These are phyloP conservation scores for Anaeramoeba ignava DNA, from an alignment of 78 protist species.

Conservation along the genomic window DNA sequence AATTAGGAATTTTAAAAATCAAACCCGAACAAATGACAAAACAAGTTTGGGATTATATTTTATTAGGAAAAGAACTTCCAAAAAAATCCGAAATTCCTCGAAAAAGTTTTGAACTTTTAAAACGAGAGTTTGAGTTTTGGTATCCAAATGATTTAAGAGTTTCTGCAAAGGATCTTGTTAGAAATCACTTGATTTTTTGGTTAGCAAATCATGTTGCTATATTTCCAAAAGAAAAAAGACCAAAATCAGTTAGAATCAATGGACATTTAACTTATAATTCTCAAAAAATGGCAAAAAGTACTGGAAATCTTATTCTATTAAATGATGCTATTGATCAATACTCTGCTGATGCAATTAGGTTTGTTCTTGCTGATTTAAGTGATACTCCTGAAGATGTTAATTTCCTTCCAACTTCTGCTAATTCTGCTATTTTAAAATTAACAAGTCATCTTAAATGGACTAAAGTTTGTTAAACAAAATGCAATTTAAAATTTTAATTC, in stretches of 20 bases:
- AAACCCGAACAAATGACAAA: conserved; percentile 50
- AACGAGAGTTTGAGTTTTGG: conserved; percentile 87
- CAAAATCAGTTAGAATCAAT: conserved; percentile 26
- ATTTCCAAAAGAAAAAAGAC: conserved; percentile 31
- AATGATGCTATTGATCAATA: conserved; percentile 11
- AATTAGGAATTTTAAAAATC: conserved; percentile 46
- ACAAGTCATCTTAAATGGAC: conserved; percentile 68
- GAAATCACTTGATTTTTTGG: conserved; percentile 93
- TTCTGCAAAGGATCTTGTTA: conserved; percentile 92
- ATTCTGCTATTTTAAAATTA: conserved; percentile 63
- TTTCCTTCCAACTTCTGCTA: conserved; percentile 63
- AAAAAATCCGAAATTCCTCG: conserved; percentile 21
- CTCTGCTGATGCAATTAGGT: conserved; percentile 80
- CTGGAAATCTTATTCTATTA: conserved; percentile 94
- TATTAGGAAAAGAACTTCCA: conserved; percentile 18
- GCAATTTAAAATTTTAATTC: not conserved
- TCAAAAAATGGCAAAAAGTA: conserved; percentile 95
- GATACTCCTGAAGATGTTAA: conserved; percentile 96
- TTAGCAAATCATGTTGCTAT: conserved; percentile 96
- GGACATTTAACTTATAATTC: conserved; percentile 70
- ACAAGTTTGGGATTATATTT: conserved; percentile 35
- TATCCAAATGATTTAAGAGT: conserved; percentile 94
- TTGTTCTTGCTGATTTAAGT: conserved; percentile 96
- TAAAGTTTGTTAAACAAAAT: not conserved
- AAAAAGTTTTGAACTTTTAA: conserved; percentile 48